Conservation (phyloP, 345 rosid species). For the Odontarrhena argentea region DNA sequence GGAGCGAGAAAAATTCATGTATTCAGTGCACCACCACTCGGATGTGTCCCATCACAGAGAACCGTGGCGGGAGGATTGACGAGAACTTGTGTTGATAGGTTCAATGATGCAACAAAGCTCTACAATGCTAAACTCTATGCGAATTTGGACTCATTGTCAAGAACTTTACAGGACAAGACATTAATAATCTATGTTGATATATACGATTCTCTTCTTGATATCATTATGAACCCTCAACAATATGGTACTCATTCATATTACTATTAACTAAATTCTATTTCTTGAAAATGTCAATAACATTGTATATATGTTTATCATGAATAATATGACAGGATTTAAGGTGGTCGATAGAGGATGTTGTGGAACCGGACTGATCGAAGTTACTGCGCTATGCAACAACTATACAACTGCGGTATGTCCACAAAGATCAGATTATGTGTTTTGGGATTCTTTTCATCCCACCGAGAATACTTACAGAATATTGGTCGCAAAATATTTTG, state of each 20-base stretch:
- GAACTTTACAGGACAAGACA: conserved; percentile 27
- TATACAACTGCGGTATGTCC: conserved; percentile 30
- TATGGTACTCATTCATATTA: conserved; percentile 43
- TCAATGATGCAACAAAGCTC: conserved; percentile 50
- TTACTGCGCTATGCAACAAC: conserved; percentile 43
- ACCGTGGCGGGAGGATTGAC: conserved; percentile 49
- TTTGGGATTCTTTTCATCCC: conserved; percentile 73
- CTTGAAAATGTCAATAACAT: neutral
- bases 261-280: neutral
- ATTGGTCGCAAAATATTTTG: conserved; percentile 11
- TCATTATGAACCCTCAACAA: conserved; percentile 49
- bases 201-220: conserved; percentile 39
- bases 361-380: conserved; percentile 62
- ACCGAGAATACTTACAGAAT: conserved; percentile 49
- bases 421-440: conserved; percentile 52
- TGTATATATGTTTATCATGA: conserved; percentile 14
- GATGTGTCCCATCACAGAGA: conserved; percentile 66
- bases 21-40: conserved; percentile 50
- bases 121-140: conserved; percentile 52
- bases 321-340: conserved; percentile 50
- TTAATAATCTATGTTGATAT: conserved; percentile 45
- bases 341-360: conserved; percentile 56
- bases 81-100: conserved; percentile 43
- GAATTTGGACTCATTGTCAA: conserved; percentile 33
- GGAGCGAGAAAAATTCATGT: conserved; percentile 63